Evolutionary conservation across 2,329 filamentous ascomycete species (phyloP), one percentile per base, ranked within the genome.

Genomic region (Fusarium pininemorale): DNA sequence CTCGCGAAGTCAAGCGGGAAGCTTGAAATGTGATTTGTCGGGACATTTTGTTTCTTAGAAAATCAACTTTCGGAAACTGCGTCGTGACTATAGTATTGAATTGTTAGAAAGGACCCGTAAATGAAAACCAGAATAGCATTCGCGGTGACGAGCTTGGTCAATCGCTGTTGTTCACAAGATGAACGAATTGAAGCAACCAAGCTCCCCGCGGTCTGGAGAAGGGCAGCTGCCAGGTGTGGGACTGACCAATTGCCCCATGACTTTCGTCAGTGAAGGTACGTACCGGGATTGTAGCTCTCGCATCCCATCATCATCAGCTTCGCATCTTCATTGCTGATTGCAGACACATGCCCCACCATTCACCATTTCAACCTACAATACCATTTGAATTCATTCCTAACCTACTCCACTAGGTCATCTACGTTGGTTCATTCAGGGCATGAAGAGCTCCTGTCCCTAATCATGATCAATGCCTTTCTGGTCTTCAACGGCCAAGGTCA

Each of bases 401-500:
- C 55, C 41, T 63, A 42, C 48, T 59, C 26, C 20, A 38, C 24
- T 8, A 41, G 26, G 37, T 55, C 62, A 64, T 60, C 54, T 48
- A 18, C 56, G 30, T 47, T 48, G 51, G n/a, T 62, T 37, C 47
- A 39, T 58, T 48, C 37, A 55, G 57, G 58, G 60, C 56, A 80
- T 77, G 79, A 75, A 54, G 69, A 72, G 60, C 13, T 30, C 68
- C 61, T 41, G 6, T 70, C 37, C 66, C 65, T 69, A 59, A 85
- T 76, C 77, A 99, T 99, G 96, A 98, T 99, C 84, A 99, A 98
- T 87, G 96, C 97, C 38, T 96, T 99, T 71, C 88, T 99, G 75
- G 96, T 99, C 82, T 99, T 99, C 88, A 99, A 99, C 81, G 98
- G 98, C 86, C 94, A 96, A 79, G 96, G 96, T 74, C 96, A 99